Evolutionary conservation across 345 rosid species (phyloP).

Genomic region (Tarenaya hassleriana): DNA sequence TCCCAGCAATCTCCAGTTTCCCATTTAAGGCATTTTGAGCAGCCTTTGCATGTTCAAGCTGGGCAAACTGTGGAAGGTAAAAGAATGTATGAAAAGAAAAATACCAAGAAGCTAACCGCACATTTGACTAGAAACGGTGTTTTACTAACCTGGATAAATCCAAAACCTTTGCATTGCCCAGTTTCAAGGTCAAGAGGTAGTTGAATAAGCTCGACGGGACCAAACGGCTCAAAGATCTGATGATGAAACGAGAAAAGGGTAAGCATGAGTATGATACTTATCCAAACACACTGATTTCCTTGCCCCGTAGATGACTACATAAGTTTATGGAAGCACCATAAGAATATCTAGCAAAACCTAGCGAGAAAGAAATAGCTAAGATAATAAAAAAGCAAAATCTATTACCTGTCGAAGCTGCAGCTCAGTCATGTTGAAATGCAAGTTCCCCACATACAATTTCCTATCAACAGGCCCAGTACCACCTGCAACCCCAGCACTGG

Average conservation of each 20-base stretch:
- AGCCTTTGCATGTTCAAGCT: conserved; percentile 81
- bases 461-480: conserved; percentile 71
- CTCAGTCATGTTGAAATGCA: conserved; percentile 92
- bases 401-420: conserved; percentile 83
- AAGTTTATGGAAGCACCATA: too few species aligned
- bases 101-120: too few species aligned
- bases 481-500: conserved; percentile 41
- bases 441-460: conserved; percentile 86
- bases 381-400: conserved; percentile 1
- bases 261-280: not conserved
- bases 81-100: conserved; percentile 5
- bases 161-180: conserved; percentile 95
- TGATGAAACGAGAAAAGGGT: not conserved
- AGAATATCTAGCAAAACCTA: too few species aligned
- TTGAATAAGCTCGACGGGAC: conserved; percentile 91
- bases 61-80: conserved; percentile 57
- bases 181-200: conserved; percentile 87
- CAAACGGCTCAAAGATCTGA: conserved; percentile 92
- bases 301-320: too few species aligned
- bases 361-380: conserved; percentile 8
- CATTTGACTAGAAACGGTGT: conserved; percentile 14
- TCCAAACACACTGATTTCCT: not conserved
- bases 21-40: conserved; percentile 87
- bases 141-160: conserved; percentile 81
- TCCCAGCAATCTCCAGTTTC: conserved; percentile 84